Conservation (phyloP, 305 asterid genomes). For the Andrographis paniculata region DNA sequence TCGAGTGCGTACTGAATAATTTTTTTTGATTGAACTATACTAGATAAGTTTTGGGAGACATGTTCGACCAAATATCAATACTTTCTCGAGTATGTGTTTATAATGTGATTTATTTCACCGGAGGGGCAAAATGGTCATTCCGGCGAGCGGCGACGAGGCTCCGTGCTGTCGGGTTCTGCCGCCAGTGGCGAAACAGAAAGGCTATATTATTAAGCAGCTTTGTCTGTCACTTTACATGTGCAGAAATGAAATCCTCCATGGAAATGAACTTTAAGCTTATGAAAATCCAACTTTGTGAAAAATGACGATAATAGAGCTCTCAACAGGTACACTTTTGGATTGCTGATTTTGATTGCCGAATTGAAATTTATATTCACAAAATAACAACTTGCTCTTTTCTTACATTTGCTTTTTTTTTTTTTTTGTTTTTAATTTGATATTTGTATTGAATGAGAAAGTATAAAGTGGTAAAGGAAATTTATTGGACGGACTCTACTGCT, state of each 20-base stretch:
- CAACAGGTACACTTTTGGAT: too few species aligned
- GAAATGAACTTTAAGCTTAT: too few species aligned
- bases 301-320: too few species aligned
- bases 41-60: too few species aligned
- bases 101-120: too few species aligned
- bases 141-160: neutral
- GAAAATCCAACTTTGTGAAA: too few species aligned
- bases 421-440: too few species aligned
- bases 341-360: too few species aligned
- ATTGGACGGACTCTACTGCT: neutral
- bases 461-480: constrained; percentile 10
- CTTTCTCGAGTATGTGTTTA: neutral
- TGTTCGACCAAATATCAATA: too few species aligned
- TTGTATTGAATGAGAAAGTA: neutral
- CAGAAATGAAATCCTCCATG: constrained; percentile 3
- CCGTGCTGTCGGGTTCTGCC: constrained; percentile 1
- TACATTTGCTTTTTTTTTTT: neutral
- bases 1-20: too few species aligned
- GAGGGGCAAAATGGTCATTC: constrained; percentile 15
- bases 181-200: neutral
- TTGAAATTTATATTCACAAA: neutral
- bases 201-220: neutral
- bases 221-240: constrained; percentile 8
- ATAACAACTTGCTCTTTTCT: constrained; percentile 1
- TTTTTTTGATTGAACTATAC: too few species aligned